These are phyloP conservation scores for Penicillium paxilli DNA, from an alignment of 495 filamentous ascomycete genomes.

Conservation along the genomic window DNA sequence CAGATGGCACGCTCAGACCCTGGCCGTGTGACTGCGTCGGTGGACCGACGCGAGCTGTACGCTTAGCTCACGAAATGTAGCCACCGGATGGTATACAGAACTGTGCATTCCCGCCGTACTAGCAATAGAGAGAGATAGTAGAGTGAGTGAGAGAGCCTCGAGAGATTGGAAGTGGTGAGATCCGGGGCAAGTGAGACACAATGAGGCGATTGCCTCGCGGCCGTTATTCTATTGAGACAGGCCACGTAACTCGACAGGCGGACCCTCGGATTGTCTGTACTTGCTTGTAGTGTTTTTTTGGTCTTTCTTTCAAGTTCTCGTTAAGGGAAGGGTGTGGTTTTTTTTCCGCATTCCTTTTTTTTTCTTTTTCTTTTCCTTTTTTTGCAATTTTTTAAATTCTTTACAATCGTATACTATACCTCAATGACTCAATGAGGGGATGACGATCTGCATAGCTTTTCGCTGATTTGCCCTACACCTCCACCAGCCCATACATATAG, in stretches of 20 bases:
- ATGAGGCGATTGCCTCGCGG: background rate
- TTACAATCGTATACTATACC: conserved; percentile 1
- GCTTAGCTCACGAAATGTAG: background rate
- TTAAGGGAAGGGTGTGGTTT: too few relatives aligned
- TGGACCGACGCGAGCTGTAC: conserved; percentile 9
- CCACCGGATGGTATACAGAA: background rate
- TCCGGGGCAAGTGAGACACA: conserved; percentile 1
- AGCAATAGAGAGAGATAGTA: too few relatives aligned
- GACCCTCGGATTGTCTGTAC: background rate
- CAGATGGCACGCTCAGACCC: conserved; percentile 26
- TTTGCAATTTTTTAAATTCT: too few relatives aligned
- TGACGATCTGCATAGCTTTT: conserved; percentile 24
- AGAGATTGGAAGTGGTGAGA: background rate
- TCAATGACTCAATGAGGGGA: background rate
- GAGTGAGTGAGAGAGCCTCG: background rate
- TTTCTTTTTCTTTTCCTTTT: background rate
- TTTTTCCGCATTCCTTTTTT: background rate
- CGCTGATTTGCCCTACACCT: conserved; percentile 18
- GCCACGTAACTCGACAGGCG: background rate
- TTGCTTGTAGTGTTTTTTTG: too few relatives aligned
- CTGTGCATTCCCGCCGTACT: background rate
- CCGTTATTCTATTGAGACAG: background rate
- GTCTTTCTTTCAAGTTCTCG: background rate
- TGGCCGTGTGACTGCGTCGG: conserved; percentile 20
- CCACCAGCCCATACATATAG: background rate